phyloP scores from a whole-genome alignment of 371 early-diverging fungal species.

The Mortierella sp. region DNA sequence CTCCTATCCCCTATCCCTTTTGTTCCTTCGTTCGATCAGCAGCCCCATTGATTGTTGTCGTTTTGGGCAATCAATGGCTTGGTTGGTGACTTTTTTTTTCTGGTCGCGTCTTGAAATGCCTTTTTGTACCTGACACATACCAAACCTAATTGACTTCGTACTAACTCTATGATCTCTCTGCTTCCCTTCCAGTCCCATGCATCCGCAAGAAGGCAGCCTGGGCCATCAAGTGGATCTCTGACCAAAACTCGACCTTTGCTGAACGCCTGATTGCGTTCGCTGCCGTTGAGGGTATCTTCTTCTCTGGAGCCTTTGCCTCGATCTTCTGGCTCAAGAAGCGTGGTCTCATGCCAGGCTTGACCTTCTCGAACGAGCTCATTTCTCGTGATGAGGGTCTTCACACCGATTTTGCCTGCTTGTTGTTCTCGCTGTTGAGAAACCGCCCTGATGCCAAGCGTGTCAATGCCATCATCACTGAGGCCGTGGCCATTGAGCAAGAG shows the following conservation, averaged over 20 bases:
- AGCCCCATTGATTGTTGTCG: background rate
- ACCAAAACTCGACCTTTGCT: slow-evolving; percentile 88
- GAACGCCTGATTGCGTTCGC: slow-evolving; percentile 99
- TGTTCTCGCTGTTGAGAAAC: slow-evolving; percentile 89
- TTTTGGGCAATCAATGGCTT: background rate
- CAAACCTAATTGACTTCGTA: slow-evolving; percentile 4
- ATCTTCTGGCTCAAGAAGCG: slow-evolving; percentile 99
- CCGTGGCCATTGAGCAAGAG: slow-evolving; percentile 96
- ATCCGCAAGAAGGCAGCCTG: slow-evolving; percentile 99
- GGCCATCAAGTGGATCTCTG: slow-evolving; percentile 98
- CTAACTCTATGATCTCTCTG: slow-evolving; percentile 4
- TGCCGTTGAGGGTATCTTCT: slow-evolving; percentile 99
- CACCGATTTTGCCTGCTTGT: slow-evolving; percentile 98
- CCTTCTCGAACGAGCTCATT: slow-evolving; percentile 99
- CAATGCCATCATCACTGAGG: slow-evolving; percentile 88
- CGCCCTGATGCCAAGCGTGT: slow-evolving; percentile 83
- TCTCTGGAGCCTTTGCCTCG: slow-evolving; percentile 98
- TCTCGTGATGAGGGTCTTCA: slow-evolving; percentile 99
- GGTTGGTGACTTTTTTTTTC: slow-evolving; percentile 10
- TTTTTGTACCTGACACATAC: background rate
- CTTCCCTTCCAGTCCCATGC: slow-evolving; percentile 83
- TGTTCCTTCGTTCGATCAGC: too few species aligned
- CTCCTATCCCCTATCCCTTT: too few species aligned
- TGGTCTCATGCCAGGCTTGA: slow-evolving; percentile 99
- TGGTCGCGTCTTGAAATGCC: slow-evolving; percentile 13